Evolutionary conservation across 164 flowering plant genomes (phyloP).

Genomic region (Malania oleifera): DNA sequence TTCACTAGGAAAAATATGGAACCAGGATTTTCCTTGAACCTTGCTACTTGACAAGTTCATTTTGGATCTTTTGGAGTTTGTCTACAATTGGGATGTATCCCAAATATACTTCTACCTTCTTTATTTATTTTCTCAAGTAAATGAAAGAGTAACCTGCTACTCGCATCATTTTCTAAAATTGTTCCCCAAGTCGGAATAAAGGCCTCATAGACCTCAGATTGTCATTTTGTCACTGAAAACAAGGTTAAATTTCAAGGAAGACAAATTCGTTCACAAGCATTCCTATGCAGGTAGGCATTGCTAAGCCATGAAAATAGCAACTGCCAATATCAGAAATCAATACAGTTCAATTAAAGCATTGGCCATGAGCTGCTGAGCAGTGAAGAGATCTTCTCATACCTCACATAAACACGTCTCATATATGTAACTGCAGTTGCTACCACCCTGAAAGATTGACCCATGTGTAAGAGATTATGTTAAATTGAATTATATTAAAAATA

Average conservation of each 20-base stretch:
- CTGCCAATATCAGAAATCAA: background rate
- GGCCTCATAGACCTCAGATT: too few relatives aligned
- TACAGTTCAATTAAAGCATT: background rate
- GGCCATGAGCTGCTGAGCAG: background rate
- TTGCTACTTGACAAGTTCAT: background rate
- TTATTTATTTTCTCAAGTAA: too few relatives aligned
- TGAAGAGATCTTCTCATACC: constrained; percentile 31
- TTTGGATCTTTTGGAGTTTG: background rate
- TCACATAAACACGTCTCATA: constrained; percentile 91
- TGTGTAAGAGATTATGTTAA: constrained; percentile 8
- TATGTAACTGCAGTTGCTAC: constrained; percentile 96
- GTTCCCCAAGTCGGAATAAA: too few relatives aligned
- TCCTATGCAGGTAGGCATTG: background rate
- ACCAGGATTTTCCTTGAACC: background rate
- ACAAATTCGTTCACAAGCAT: too few relatives aligned
- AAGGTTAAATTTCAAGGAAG: too few relatives aligned
- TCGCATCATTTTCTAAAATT: too few relatives aligned
- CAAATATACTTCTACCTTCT: too few relatives aligned
- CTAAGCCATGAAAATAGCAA: background rate
- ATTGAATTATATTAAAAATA: too few relatives aligned
- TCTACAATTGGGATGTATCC: too few relatives aligned
- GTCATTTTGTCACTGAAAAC: too few relatives aligned
- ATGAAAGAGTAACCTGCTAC: too few relatives aligned
- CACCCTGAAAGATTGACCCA: constrained; percentile 58
- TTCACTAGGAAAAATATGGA: background rate